Evolutionary conservation across 345 rosid species (phyloP), one percentile per base, ranked within the genome.

Genomic region (Syzygium jambos): DNA sequence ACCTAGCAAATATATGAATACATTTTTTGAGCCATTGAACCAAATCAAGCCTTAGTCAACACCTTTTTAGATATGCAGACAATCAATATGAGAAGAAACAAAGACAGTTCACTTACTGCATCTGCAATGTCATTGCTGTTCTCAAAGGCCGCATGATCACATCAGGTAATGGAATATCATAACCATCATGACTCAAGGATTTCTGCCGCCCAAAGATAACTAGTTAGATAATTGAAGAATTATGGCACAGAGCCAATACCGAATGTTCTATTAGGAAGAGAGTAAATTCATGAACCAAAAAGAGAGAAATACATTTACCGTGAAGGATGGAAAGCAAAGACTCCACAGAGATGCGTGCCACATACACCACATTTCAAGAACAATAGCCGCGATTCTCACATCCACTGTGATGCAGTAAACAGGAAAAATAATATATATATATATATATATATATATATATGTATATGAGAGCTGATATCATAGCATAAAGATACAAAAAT

Each of bases 291-390:
- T 84, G 56, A 59, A 52, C 38, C 11, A 86, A 46, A 51, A 15
- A 22, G 80, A 49, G 84, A 25, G 13, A 46, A n/a, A 55, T 30
- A 80, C 15, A 68, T 83, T 61, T 94, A 96, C 99, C 98, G 85
- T 86, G 88, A 91, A 83, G 87, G 86, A 88, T 88, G 52, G 85
- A 88, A 92, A 89, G 56, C 87, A 84, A 85, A 92, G 91, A 88
- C 87, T 93, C 99, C 99, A 96, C 93, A 97, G 85, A 86, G 93
- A 92, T 84, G 93, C 93, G 91, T 97, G 99, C 99, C 99, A 97
- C 91, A 94, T 90, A 87, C 92, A 95, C 98, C 98, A 95, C 94
- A 97, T 93, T 92, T 97, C 99, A 86, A 95, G 95, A 91, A 94
- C 93, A 90, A 90, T 93, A 88, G 94, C 92, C 38, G 94, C 84